Conservation (phyloP, 768 basidiomycete genomes). For the Suillus tomentosus region DNA sequence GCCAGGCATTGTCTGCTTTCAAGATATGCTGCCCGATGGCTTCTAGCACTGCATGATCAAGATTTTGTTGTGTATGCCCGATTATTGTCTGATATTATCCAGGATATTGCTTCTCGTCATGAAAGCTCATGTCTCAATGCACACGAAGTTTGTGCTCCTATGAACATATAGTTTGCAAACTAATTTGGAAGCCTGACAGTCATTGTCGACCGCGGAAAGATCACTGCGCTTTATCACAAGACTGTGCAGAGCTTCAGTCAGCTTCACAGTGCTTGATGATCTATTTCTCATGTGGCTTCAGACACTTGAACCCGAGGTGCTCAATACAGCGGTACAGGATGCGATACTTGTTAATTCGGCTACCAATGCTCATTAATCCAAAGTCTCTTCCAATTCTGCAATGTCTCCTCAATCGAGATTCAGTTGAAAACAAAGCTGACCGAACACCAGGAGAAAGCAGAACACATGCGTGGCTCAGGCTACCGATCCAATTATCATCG, state of each 20-base stretch:
- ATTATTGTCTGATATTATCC: conserved; percentile 54
- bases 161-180: not conserved
- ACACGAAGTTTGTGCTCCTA: conserved; percentile 1
- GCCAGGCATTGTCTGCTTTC: conserved; percentile 53
- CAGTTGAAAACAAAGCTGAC: conserved; percentile 33
- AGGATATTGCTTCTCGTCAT: conserved; percentile 40
- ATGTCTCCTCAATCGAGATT: conserved; percentile 58
- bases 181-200: conserved; percentile 1
- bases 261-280: conserved; percentile 59
- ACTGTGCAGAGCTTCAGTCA: conserved; percentile 51
- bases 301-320: conserved; percentile 36
- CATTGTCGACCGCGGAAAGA: conserved; percentile 36
- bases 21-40: conserved; percentile 67
- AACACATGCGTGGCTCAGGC: conserved; percentile 42
- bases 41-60: conserved; percentile 66
- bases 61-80: conserved; percentile 54
- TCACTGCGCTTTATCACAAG: conserved; percentile 55
- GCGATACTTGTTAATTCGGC: not conserved
- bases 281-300: conserved; percentile 64
- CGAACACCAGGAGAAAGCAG: conserved; percentile 47
- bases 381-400: conserved; percentile 57
- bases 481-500: conserved; percentile 62
- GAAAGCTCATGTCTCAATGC: not conserved
- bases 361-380: conserved; percentile 4
- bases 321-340: conserved; percentile 42